Evolutionary conservation across 2,329 filamentous ascomycete species (phyloP).

Genomic region (Aspergillus sp.): DNA sequence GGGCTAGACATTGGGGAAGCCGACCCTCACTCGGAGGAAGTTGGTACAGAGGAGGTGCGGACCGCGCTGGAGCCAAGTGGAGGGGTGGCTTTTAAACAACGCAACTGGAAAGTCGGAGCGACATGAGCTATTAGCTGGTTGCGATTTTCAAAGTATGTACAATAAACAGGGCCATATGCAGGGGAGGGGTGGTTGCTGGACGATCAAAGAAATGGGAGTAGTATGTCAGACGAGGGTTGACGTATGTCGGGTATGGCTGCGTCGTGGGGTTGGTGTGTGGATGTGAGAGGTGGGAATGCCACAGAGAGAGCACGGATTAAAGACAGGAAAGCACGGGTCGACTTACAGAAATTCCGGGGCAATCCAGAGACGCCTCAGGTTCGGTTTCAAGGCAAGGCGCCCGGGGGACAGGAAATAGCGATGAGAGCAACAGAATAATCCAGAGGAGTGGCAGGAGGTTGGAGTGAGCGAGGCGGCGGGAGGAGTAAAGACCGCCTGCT

Average conservation of each 20-base stretch:
- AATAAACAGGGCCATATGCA: conserved; percentile 21
- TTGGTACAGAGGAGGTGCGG: conserved; percentile 8
- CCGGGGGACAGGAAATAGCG: conserved; percentile 16
- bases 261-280: conserved; percentile 25
- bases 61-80: conserved; percentile 11
- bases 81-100: conserved; percentile 3
- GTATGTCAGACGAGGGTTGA: conserved; percentile 31
- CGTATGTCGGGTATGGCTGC: conserved; percentile 26
- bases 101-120: conserved; percentile 10
- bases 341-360: conserved; percentile 15
- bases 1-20: conserved; percentile 62
- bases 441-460: conserved; percentile 7
- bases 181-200: conserved; percentile 11
- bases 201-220: conserved; percentile 21
- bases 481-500: conserved; percentile 14
- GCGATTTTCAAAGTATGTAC: conserved; percentile 21
- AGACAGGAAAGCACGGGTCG: background rate
- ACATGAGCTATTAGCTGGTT: conserved; percentile 19
- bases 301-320: background rate
- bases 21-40: conserved; percentile 24
- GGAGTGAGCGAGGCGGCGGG: conserved; percentile 12
- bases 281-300: conserved; percentile 10
- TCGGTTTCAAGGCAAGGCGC: conserved; percentile 1
- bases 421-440: background rate
- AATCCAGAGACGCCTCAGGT: background rate